Conservation (phyloP, 2,329 filamentous ascomycete genomes). For the Fusarium sacchari region DNA sequence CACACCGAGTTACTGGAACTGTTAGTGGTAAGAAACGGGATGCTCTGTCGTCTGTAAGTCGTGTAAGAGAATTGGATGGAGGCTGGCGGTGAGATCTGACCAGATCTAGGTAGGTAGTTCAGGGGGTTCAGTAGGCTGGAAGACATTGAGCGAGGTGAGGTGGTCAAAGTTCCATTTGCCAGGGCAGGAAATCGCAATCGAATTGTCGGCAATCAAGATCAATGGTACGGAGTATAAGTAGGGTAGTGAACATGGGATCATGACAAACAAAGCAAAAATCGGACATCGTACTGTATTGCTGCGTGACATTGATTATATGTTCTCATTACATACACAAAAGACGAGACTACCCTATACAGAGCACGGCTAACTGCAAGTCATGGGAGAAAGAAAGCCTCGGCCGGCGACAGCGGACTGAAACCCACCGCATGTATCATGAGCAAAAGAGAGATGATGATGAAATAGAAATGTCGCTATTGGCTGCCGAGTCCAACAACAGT, state of each 20-base stretch:
- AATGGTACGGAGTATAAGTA: not conserved
- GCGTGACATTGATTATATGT: not conserved
- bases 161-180: conserved; percentile 25
- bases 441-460: conserved; percentile 5
- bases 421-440: not conserved
- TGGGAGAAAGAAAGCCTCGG: conserved; percentile 3
- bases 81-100: conserved; percentile 1
- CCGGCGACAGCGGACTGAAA: conserved; percentile 24
- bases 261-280: not conserved
- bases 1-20: not conserved
- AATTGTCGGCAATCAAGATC: conserved; percentile 17
- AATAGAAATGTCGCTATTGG: conserved; percentile 27
- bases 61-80: conserved; percentile 24
- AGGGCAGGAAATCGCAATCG: conserved; percentile 27
- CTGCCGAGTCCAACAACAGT: conserved; percentile 2
- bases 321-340: conserved; percentile 13
- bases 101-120: conserved; percentile 17
- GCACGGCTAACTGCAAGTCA: conserved; percentile 9
- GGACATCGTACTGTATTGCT: conserved; percentile 4
- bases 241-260: not conserved
- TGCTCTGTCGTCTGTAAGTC: conserved; percentile 1
- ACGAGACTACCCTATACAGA: too few relatives aligned
- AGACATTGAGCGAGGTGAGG: not conserved
- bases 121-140: conserved; percentile 2
- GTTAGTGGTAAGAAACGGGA: conserved; percentile 2